Conservation (phyloP, 1,139 yeast species). For the Candida albicans region DNA sequence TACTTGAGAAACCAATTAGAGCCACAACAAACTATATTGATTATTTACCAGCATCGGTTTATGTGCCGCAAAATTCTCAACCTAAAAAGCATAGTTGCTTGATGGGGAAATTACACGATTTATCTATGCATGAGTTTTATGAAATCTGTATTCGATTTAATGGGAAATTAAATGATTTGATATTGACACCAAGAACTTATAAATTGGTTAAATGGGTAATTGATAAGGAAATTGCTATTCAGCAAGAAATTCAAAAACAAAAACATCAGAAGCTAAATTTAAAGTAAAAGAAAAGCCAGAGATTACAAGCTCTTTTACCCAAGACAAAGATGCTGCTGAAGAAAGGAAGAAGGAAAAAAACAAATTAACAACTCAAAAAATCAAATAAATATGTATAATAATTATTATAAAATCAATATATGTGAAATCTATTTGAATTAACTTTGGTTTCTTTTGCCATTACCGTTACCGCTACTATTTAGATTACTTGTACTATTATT, state of each 20-base stretch:
- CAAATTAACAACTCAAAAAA: neutral
- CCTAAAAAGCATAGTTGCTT: slow-evolving; percentile 32
- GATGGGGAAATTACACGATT: slow-evolving; percentile 58
- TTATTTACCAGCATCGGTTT: slow-evolving; percentile 45
- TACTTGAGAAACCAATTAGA: slow-evolving; percentile 58
- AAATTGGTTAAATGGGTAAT: slow-evolving; percentile 71
- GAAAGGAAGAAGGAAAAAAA: no score
- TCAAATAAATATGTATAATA: neutral
- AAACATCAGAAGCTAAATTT: neutral
- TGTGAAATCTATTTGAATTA: neutral
- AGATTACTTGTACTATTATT: slow-evolving; percentile 6
- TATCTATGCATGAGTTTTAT: slow-evolving; percentile 62
- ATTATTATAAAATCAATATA: neutral
- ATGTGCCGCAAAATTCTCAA: slow-evolving; percentile 33
- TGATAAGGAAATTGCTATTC: slow-evolving; percentile 61
- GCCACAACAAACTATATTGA: slow-evolving; percentile 41
- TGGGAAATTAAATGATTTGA: slow-evolving; percentile 60
- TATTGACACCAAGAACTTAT: slow-evolving; percentile 60
- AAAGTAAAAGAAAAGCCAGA: neutral
- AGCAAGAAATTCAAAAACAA: slow-evolving; percentile 21
- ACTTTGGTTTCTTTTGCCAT: slow-evolving; percentile 10
- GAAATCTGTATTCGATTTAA: slow-evolving; percentile 65
- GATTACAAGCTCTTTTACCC: no score
- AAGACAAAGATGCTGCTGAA: no score
- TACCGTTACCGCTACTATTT: slow-evolving; percentile 8